Evolutionary conservation across 2,329 filamentous ascomycete genomes (phyloP).

Genomic region (Lomentospora prolificans): DNA sequence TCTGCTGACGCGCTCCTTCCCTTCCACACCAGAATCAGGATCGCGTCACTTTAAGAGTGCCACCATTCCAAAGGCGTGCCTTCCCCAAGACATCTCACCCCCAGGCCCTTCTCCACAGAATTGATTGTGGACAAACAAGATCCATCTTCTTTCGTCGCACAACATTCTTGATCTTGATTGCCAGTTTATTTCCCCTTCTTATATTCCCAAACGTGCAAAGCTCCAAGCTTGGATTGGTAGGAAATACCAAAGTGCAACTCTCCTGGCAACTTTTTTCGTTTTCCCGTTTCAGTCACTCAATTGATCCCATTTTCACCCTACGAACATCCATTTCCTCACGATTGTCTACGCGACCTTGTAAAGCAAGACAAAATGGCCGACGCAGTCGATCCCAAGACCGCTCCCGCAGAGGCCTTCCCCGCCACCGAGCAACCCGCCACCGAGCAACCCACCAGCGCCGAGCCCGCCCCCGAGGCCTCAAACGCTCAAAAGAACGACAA

Average conservation of each 20-base stretch:
- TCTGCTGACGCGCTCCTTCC: conserved; percentile 1
- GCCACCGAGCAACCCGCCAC: background rate
- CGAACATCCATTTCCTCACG: background rate
- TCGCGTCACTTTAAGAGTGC: conserved; percentile 8
- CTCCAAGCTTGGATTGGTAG: no score
- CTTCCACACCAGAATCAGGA: conserved; percentile 1
- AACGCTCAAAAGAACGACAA: conserved; percentile 10
- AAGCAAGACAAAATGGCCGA: conserved; percentile 1
- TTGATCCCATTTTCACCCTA: background rate
- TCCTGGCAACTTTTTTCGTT: no score
- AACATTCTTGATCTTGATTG: no score
- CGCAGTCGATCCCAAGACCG: background rate
- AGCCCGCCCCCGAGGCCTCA: no score
- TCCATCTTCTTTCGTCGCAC: no score
- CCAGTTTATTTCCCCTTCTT: no score
- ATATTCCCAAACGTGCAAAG: no score
- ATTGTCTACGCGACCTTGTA: background rate
- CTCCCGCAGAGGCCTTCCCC: background rate
- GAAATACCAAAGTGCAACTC: no score
- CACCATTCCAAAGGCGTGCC: background rate
- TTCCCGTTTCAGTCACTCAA: no score
- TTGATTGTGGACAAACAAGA: no score
- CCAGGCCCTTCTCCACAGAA: no score
- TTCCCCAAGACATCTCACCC: background rate
- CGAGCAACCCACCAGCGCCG: background rate